Percentiles rank a stretch among this genome's conserved stretches.
These are phyloP conservation scores for Pichia sp. DNA, from an alignment of 1,139 yeast species.

Conservation along the genomic window DNA sequence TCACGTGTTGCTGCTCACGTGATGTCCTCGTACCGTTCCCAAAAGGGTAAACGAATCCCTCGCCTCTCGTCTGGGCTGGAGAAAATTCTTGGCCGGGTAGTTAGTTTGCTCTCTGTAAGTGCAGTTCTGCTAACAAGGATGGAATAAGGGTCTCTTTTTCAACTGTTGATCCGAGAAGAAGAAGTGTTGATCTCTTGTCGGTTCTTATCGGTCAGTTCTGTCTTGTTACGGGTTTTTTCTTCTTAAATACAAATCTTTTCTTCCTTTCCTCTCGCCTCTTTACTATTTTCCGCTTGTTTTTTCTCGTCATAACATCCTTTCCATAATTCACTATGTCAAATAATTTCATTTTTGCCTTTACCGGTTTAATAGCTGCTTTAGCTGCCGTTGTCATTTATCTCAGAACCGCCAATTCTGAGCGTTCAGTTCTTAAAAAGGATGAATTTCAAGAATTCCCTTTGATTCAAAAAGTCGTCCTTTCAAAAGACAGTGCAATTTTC, in stretches of 20 bases:
- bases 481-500: conserved; percentile 81
- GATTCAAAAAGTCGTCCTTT: conserved; percentile 67
- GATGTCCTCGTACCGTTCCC: no score
- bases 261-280: neutral
- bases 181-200: no score
- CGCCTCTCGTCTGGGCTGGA: no score
- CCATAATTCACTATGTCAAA: neutral
- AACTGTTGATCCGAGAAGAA: no score
- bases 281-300: neutral
- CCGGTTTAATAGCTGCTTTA: conserved; percentile 37
- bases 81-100: no score
- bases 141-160: no score
- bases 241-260: neutral
- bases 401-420: conserved; percentile 32
- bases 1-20: no score
- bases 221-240: no score
- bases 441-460: conserved; percentile 78
- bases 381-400: conserved; percentile 40
- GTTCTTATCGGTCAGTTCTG: no score
- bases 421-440: conserved; percentile 57
- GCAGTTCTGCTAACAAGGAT: no score
- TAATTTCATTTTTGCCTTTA: conserved; percentile 12
- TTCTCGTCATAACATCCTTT: neutral
- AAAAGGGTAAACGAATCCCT: no score
- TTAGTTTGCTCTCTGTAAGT: no score